These are phyloP conservation scores for Phialemoniopsis sp. DNA, from an alignment of 2,329 filamentous ascomycete genomes.

Conservation along the genomic window DNA sequence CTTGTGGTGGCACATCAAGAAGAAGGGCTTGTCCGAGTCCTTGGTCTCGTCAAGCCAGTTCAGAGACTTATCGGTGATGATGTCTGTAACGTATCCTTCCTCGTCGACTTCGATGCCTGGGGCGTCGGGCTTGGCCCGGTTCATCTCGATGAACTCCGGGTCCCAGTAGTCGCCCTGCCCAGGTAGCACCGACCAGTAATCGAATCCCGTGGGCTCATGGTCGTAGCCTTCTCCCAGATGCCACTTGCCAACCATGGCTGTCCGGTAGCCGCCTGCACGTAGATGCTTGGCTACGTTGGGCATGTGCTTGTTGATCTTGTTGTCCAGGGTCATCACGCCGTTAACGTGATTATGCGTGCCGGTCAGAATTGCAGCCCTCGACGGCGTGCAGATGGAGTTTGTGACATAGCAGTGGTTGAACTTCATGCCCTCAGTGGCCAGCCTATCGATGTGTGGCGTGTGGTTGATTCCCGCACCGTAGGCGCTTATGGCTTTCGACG, in stretches of 20 bases:
- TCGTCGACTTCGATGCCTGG: slow-evolving; percentile 19
- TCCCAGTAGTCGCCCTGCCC: slow-evolving; percentile 50
- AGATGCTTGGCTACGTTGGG: slow-evolving; percentile 49
- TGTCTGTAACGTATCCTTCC: slow-evolving; percentile 44
- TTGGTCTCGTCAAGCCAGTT: slow-evolving; percentile 27
- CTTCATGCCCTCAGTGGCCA: slow-evolving; percentile 43
- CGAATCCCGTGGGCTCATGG: slow-evolving; percentile 44
- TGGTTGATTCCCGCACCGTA: slow-evolving; percentile 47
- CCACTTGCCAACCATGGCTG: slow-evolving; percentile 51
- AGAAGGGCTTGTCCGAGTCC: slow-evolving; percentile 38
- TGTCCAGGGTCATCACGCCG: slow-evolving; percentile 42
- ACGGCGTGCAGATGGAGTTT: slow-evolving; percentile 49
- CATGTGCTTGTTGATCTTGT: slow-evolving; percentile 42
- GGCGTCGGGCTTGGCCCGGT: too few species aligned
- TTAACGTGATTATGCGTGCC: slow-evolving; percentile 51
- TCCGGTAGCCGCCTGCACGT: slow-evolving; percentile 39
- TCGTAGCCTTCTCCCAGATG: slow-evolving; percentile 42
- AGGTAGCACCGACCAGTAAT: slow-evolving; percentile 46
- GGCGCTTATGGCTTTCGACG: slow-evolving; percentile 41
- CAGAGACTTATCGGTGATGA: slow-evolving; percentile 46
- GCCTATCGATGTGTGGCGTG: slow-evolving; percentile 45
- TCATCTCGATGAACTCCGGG: slow-evolving; percentile 39
- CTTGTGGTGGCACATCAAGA: slow-evolving; percentile 54
- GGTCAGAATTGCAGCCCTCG: slow-evolving; percentile 42
- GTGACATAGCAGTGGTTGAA: slow-evolving; percentile 53